Conservation (phyloP, 2,329 filamentous ascomycete species). For the Fusarium nodosum region DNA sequence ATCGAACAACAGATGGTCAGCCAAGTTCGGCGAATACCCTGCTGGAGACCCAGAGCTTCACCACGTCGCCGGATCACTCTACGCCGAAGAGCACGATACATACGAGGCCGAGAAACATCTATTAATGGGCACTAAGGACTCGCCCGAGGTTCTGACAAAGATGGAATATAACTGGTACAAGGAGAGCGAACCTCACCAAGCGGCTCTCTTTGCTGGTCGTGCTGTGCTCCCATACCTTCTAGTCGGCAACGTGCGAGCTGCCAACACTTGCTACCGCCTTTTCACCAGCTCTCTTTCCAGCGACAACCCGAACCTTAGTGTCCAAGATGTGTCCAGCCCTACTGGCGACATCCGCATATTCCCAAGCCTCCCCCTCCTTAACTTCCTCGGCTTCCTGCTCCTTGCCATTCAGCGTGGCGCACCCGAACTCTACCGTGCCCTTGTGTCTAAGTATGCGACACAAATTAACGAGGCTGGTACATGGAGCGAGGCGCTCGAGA, state of each 20-base stretch:
- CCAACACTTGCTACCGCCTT: conserved; percentile 83
- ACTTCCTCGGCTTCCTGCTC: conserved; percentile 89
- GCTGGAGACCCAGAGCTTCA: conserved; percentile 95
- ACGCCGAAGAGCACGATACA: conserved; percentile 91
- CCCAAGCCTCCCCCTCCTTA: conserved; percentile 91
- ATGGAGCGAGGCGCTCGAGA: conserved; percentile 87
- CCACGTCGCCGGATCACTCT: conserved; percentile 88
- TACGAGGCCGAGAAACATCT: conserved; percentile 96
- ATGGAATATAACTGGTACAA: conserved; percentile 96
- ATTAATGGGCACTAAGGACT: conserved; percentile 88
- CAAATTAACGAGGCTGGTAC: conserved; percentile 81
- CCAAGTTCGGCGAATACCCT: conserved; percentile 86
- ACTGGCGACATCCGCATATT: conserved; percentile 84
- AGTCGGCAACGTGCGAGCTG: conserved; percentile 89
- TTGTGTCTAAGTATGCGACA: conserved; percentile 83
- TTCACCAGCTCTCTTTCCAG: conserved; percentile 59
- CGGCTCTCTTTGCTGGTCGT: conserved; percentile 86
- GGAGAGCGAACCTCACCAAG: conserved; percentile 88
- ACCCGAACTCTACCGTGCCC: conserved; percentile 83
- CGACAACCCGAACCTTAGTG: conserved; percentile 68
- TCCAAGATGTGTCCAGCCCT: conserved; percentile 84
- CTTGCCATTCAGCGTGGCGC: conserved; percentile 84
- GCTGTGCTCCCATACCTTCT: conserved; percentile 92
- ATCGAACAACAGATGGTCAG: conserved; percentile 74
- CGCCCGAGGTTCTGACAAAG: conserved; percentile 80